A percentile compares a stretch with the other conserved stretches of the same genome.
Evolutionary conservation across 768 basidiomycete species (phyloP).

Genomic region (Calocybe cyanea): DNA sequence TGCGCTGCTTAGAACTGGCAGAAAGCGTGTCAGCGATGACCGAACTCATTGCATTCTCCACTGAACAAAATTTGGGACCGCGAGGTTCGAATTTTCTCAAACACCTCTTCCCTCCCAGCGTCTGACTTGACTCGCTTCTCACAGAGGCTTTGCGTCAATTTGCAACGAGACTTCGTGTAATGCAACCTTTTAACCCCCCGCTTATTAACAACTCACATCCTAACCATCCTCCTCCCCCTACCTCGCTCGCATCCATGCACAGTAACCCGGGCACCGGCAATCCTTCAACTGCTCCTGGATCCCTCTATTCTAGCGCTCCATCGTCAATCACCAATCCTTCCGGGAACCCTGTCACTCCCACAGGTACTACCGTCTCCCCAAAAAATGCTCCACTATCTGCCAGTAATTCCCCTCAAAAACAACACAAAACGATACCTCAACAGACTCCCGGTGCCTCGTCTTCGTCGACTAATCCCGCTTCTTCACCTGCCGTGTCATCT

Average conservation of each 20-base stretch:
- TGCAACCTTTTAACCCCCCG: slow-evolving; percentile 22
- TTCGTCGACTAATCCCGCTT: slow-evolving; percentile 28
- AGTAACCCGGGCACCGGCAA: slow-evolving; percentile 18
- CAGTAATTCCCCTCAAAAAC: slow-evolving; percentile 57
- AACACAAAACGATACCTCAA: slow-evolving; percentile 53
- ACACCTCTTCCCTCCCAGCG: slow-evolving; percentile 8
- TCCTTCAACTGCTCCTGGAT: slow-evolving; percentile 23
- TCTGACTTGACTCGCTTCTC: slow-evolving; percentile 7
- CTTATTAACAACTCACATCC: slow-evolving; percentile 9
- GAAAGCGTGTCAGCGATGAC: slow-evolving; percentile 81
- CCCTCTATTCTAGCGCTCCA: slow-evolving; percentile 46
- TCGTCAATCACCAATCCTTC: slow-evolving; percentile 43
- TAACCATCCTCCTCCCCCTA: slow-evolving; percentile 4
- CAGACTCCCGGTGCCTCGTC: slow-evolving; percentile 23
- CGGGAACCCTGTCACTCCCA: slow-evolving; percentile 20
- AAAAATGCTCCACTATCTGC: slow-evolving; percentile 50
- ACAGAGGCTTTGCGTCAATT: slow-evolving; percentile 41
- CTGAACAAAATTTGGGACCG: slow-evolving; percentile 52
- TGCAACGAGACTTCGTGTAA: slow-evolving; percentile 35
- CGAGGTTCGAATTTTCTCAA: slow-evolving; percentile 45
- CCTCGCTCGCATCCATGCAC: slow-evolving; percentile 14
- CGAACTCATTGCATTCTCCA: slow-evolving; percentile 68
- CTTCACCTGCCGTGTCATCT: slow-evolving; percentile 28
- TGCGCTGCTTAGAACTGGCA: slow-evolving; percentile 85
- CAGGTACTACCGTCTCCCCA: slow-evolving; percentile 39